Conservation (phyloP, 805 yeast species). For the Yarrowia osloensis region DNA sequence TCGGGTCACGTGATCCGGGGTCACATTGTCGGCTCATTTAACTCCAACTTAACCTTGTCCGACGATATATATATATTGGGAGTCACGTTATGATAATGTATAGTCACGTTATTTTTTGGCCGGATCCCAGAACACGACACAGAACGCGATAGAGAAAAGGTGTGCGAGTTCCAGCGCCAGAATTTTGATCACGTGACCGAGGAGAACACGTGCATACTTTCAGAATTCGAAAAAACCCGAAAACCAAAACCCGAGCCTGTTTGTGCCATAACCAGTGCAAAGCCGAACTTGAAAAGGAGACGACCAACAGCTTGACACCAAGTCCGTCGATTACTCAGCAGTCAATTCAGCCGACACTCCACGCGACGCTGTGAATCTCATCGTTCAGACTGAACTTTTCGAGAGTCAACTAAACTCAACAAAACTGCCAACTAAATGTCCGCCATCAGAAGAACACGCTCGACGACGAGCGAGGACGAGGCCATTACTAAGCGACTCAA, state of each 20-base stretch:
- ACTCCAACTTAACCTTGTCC: slow-evolving; percentile 22
- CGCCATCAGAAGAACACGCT: slow-evolving; percentile 2
- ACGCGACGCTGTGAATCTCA: too few species aligned
- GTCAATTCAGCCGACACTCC: neutral
- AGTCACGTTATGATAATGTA: slow-evolving; percentile 28
- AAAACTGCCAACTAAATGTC: neutral
- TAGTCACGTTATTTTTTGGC: slow-evolving; percentile 21
- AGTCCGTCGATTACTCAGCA: too few species aligned
- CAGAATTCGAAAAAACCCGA: neutral
- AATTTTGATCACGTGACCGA: neutral
- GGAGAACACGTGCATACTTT: neutral
- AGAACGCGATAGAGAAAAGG: neutral
- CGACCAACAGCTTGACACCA: too few species aligned
- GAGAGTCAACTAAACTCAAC: neutral
- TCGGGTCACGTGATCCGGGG: neutral
- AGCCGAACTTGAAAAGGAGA: too few species aligned
- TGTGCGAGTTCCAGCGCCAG: too few species aligned
- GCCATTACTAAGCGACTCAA: slow-evolving; percentile 24
- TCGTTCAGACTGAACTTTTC: too few species aligned
- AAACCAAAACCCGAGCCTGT: too few species aligned
- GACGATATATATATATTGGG: slow-evolving; percentile 24
- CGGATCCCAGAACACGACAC: neutral
- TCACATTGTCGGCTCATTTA: slow-evolving; percentile 22
- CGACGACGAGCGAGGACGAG: slow-evolving; percentile 3
- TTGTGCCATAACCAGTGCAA: too few species aligned